phyloP scores from a whole-genome alignment of 2,329 filamentous ascomycete species.

The Cladophialophora psammophila region DNA sequence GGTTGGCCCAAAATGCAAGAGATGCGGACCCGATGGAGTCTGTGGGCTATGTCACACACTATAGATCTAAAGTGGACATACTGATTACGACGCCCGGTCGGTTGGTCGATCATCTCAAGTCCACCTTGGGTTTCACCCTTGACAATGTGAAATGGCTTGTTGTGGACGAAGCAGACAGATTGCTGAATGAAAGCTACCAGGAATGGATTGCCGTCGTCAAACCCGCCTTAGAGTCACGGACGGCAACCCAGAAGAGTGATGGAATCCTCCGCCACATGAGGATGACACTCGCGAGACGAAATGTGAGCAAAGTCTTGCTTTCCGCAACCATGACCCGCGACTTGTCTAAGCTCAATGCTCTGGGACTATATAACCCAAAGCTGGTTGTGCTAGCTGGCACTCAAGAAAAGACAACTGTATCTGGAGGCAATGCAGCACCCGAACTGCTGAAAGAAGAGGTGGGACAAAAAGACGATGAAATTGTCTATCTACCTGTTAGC shows the following conservation, averaged over 20 bases:
- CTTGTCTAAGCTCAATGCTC: slow-evolving; percentile 82
- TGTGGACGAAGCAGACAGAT: slow-evolving; percentile 91
- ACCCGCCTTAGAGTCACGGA: slow-evolving; percentile 82
- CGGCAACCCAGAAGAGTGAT: slow-evolving; percentile 84
- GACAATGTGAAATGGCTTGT: slow-evolving; percentile 83
- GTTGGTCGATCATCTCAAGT: slow-evolving; percentile 93
- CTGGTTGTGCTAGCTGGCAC: slow-evolving; percentile 61
- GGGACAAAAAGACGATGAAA: slow-evolving; percentile 52
- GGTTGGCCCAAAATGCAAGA: slow-evolving; percentile 53
- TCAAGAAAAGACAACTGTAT: not conserved
- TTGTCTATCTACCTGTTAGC: slow-evolving; percentile 67
- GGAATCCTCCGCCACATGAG: slow-evolving; percentile 78
- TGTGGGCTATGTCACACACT: slow-evolving; percentile 69
- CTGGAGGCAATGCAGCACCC: not conserved
- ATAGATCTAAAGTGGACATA: slow-evolving; percentile 79
- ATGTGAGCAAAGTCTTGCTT: slow-evolving; percentile 70
- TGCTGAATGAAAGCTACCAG: slow-evolving; percentile 90
- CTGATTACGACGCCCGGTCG: slow-evolving; percentile 94
- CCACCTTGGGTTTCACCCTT: slow-evolving; percentile 81
- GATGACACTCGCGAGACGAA: slow-evolving; percentile 75
- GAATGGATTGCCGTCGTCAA: slow-evolving; percentile 80
- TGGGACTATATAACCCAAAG: slow-evolving; percentile 69
- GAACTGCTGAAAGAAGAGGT: not conserved
- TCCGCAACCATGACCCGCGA: slow-evolving; percentile 97
- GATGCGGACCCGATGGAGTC: slow-evolving; percentile 52